Conservation (phyloP, 2,329 filamentous ascomycete genomes). For the Ophiocordyceps sinensis region DNA sequence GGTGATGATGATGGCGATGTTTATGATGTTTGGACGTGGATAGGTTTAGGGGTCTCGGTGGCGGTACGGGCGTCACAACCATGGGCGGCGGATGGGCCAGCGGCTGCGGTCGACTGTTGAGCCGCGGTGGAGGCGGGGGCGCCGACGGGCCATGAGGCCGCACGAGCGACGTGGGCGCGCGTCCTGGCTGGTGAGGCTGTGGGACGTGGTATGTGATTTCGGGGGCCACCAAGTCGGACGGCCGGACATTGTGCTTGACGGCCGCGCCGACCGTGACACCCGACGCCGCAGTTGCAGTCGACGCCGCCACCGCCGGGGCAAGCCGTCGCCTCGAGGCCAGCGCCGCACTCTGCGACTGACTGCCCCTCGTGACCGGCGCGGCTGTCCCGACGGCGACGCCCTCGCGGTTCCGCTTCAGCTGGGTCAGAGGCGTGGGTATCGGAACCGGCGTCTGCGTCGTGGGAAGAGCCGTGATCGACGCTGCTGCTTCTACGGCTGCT, state of each 20-base stretch:
- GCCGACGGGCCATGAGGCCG: constrained; percentile 18
- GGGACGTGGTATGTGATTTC: constrained; percentile 26
- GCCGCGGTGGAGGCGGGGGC: constrained; percentile 11
- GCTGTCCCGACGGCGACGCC: constrained; percentile 2
- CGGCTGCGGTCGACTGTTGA: constrained; percentile 6
- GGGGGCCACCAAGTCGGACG: constrained; percentile 22
- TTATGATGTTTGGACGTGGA: not conserved
- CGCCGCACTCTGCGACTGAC: not conserved
- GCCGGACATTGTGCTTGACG: constrained; percentile 6
- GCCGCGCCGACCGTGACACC: constrained; percentile 1
- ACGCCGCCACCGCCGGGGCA: not conserved
- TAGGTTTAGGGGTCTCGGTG: constrained; percentile 5
- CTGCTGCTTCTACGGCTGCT: not conserved
- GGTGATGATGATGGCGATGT: not conserved
- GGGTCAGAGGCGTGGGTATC: constrained; percentile 6
- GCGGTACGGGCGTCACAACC: constrained; percentile 18
- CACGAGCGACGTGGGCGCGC: constrained; percentile 14
- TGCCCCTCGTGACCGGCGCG: not conserved
- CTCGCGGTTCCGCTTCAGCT: constrained; percentile 9
- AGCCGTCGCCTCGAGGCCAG: not conserved
- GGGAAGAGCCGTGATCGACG: constrained; percentile 1
- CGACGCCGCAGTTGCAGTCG: not conserved
- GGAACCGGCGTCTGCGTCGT: constrained; percentile 7
- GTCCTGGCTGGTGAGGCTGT: constrained; percentile 10
- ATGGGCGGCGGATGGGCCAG: constrained; percentile 8